Percentiles rank a stretch among this genome's conserved stretches.
Evolutionary conservation across 768 basidiomycete genomes (phyloP).

Genomic region (Kwoniella botswanensis): DNA sequence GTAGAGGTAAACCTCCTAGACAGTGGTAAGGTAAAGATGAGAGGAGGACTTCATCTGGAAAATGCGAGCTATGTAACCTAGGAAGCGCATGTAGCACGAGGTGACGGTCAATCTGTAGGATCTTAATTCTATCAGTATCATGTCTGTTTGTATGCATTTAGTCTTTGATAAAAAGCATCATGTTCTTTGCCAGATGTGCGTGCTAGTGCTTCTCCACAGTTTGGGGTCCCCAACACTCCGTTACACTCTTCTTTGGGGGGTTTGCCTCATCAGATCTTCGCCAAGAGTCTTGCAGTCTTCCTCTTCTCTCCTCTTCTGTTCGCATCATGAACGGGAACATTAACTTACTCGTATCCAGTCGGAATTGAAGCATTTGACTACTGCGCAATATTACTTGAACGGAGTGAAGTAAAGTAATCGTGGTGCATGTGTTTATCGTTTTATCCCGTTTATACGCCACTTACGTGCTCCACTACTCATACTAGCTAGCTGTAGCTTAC

Average conservation of each 20-base stretch:
- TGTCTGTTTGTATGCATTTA: conserved; percentile 1
- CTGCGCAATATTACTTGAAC: background rate
- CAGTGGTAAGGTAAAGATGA: conserved; percentile 3
- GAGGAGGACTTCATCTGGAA: too few relatives aligned
- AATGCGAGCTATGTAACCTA: too few relatives aligned
- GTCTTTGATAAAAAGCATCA: too few relatives aligned
- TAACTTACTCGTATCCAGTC: background rate
- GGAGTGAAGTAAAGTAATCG: background rate
- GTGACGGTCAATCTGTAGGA: background rate
- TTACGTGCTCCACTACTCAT: background rate
- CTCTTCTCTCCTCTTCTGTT: too few relatives aligned
- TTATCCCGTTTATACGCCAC: background rate
- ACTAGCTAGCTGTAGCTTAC: too few relatives aligned
- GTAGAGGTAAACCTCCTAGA: background rate
- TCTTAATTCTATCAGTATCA: background rate
- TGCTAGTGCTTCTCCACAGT: too few relatives aligned
- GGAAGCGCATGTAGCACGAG: background rate
- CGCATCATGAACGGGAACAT: too few relatives aligned
- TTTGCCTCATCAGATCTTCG: background rate
- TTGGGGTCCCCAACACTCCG: too few relatives aligned
- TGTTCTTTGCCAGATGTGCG: too few relatives aligned
- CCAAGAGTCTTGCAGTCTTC: background rate
- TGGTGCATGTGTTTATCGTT: background rate
- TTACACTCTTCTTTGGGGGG: background rate
- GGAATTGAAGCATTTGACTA: background rate